Conservation (phyloP, 2,329 filamentous ascomycete species). For the Phyllosticta citrichinensis region DNA sequence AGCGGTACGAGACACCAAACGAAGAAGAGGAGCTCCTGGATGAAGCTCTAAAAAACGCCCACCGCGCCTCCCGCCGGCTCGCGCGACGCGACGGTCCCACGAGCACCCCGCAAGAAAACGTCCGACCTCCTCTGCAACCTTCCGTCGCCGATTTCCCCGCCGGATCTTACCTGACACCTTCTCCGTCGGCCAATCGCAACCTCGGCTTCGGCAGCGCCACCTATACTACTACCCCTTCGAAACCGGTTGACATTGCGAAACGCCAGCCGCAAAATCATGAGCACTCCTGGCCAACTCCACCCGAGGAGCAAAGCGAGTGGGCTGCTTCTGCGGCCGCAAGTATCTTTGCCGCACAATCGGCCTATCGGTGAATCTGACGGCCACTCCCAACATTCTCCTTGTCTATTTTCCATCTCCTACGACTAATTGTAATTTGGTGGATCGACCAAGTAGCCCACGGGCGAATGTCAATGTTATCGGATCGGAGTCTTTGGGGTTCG, state of each 20-base stretch:
- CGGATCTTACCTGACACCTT: constrained; percentile 59
- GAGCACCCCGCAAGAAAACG: constrained; percentile 17
- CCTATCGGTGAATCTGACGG: constrained; percentile 18
- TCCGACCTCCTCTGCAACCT: constrained; percentile 45
- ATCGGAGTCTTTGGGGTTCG: constrained; percentile 5
- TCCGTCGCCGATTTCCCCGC: constrained; percentile 53
- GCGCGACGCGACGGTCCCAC: constrained; percentile 32
- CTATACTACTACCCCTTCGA: constrained; percentile 52
- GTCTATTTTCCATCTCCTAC: constrained; percentile 8
- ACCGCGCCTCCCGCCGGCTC: constrained; percentile 62
- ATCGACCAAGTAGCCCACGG: constrained; percentile 4
- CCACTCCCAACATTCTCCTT: background rate
- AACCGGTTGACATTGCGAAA: constrained; percentile 60
- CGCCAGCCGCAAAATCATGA: constrained; percentile 34
- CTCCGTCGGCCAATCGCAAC: constrained; percentile 74
- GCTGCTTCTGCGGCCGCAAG: constrained; percentile 71
- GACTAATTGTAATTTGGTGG: constrained; percentile 10
- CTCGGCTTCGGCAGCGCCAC: constrained; percentile 60
- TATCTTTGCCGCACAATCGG: constrained; percentile 36
- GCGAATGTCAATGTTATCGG: constrained; percentile 7
- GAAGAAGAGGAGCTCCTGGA: constrained; percentile 95
- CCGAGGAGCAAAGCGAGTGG: constrained; percentile 92
- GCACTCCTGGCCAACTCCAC: constrained; percentile 87
- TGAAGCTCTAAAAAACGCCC: constrained; percentile 72
- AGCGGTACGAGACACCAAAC: constrained; percentile 86